Percentiles rank a stretch among this genome's conserved stretches.
Evolutionary conservation across 441 rosid genomes (phyloP).

Genomic region (Brassica hybrid): DNA sequence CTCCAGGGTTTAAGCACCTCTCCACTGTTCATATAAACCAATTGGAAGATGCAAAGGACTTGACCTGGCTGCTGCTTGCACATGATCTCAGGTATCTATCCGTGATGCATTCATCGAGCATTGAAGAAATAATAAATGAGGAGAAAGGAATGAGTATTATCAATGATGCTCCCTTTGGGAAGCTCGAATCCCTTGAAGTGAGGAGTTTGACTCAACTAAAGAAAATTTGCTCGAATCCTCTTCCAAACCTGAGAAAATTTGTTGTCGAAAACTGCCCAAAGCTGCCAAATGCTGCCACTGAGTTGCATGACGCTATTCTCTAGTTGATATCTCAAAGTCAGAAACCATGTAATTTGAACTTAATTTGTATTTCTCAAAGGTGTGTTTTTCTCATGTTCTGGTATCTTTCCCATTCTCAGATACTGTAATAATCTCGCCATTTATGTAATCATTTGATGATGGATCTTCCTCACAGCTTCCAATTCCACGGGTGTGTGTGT

Average conservation of each 20-base stretch:
- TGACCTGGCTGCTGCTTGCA: too few relatives aligned
- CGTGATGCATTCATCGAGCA: neutral
- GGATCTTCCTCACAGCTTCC: neutral
- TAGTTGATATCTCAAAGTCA: too few relatives aligned
- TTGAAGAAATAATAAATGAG: neutral
- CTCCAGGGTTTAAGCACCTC: too few relatives aligned
- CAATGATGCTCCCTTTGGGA: neutral
- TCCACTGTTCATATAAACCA: too few relatives aligned
- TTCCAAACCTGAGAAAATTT: neutral
- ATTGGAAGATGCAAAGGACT: too few relatives aligned
- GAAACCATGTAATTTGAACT: too few relatives aligned
- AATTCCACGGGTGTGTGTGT: neutral
- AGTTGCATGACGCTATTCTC: neutral
- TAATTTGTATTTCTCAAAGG: too few relatives aligned
- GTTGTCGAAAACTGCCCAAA: neutral
- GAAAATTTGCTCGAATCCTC: neutral
- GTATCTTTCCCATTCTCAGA: neutral
- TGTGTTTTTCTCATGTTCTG: too few relatives aligned
- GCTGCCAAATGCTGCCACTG: neutral
- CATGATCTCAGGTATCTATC: neutral
- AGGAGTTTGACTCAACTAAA: too few relatives aligned
- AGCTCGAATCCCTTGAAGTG: neutral
- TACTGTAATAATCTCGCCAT: neutral
- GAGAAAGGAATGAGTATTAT: neutral
- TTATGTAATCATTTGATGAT: constrained; percentile 1